Base-by-base conservation (phyloP, 768 basidiomycete genomes). In the Tricholoma saponaceum region DNA sequence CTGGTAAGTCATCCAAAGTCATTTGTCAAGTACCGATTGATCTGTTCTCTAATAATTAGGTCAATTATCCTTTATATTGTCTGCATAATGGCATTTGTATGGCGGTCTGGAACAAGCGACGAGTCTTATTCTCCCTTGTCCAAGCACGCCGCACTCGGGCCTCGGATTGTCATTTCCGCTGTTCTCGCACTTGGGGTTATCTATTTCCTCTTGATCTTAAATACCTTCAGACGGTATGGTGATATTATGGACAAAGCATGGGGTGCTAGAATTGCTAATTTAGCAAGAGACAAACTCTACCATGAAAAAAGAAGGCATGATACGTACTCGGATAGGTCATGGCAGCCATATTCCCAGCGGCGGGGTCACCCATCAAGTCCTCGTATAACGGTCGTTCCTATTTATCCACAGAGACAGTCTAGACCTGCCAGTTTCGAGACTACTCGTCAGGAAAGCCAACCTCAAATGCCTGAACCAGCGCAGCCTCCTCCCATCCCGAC, bases 31-130 rank as follows among this genome's bases (percentile, higher is more conserved):
- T 41, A 43, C 6, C 12, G 35, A 20, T 25, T 35, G 12, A 37
- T 22, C 28, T 16, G 16, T 18, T 14, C 52, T 69, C 72, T 44
- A 67, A 70, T 20, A 66, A 70, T 43, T 68, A 82, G 81, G 81
- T 83, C 86, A 0, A 80, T 88, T 60, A 76, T 84, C 18, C 67
- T 80, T 32, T 87, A 83, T 68, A 62, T 82, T 54, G 66, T 76
- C 23, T 78, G 81, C 22, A 83, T 87, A 60, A 77, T 87, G 66
- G 72, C 80, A 1, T 87, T 79, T 57, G 75, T 86, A 54, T 87
- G 84, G 86, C 74, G 80, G 20, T 77, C 78, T 1, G 81, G 81
- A 7, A 66, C 68, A 1, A 58, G 64, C 10, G 74, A 80, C 44
- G 62, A 69, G 0, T 1, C 46, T 9, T 53, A 52, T 23, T 51